Conservation (phyloP, 768 basidiomycete genomes). For the Boletellus ananas region DNA sequence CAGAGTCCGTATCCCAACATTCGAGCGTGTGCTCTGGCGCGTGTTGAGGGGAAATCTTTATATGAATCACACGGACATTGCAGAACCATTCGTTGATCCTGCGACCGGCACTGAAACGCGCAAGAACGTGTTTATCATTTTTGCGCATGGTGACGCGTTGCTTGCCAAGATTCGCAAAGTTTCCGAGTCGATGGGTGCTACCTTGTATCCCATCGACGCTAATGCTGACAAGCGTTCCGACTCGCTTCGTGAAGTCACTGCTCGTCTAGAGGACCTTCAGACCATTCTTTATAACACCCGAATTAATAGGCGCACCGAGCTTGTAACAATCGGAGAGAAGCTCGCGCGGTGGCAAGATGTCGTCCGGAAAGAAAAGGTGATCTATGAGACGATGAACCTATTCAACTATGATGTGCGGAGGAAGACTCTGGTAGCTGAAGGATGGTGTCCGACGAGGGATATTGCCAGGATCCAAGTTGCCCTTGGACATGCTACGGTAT, state of each 20-base stretch:
- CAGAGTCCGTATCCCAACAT: constrained; percentile 83
- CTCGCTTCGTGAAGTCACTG: constrained; percentile 82
- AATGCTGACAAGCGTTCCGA: constrained; percentile 91
- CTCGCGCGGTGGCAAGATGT: constrained; percentile 91
- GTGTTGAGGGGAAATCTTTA: constrained; percentile 96
- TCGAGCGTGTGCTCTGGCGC: constrained; percentile 97
- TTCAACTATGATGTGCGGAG: constrained; percentile 92
- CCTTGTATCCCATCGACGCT: constrained; percentile 92
- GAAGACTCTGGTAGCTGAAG: constrained; percentile 95
- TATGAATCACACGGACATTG: constrained; percentile 98
- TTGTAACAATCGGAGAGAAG: constrained; percentile 79
- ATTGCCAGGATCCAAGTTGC: constrained; percentile 83
- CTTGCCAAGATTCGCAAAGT: constrained; percentile 97
- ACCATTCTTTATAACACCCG: constrained; percentile 88
- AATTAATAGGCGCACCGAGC: constrained; percentile 73
- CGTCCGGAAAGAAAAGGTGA: constrained; percentile 91
- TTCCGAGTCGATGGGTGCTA: constrained; percentile 98
- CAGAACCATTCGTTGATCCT: constrained; percentile 88
- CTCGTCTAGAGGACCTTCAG: constrained; percentile 87
- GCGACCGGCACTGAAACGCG: constrained; percentile 76
- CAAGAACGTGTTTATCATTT: constrained; percentile 99
- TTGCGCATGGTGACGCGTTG: constrained; percentile 90
- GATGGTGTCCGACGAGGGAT: constrained; percentile 95
- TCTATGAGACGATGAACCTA: constrained; percentile 93
- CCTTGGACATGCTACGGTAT: constrained; percentile 80